phyloP scores from a whole-genome alignment of 169 alveolate genomes.

The Eimeria sp. region DNA sequence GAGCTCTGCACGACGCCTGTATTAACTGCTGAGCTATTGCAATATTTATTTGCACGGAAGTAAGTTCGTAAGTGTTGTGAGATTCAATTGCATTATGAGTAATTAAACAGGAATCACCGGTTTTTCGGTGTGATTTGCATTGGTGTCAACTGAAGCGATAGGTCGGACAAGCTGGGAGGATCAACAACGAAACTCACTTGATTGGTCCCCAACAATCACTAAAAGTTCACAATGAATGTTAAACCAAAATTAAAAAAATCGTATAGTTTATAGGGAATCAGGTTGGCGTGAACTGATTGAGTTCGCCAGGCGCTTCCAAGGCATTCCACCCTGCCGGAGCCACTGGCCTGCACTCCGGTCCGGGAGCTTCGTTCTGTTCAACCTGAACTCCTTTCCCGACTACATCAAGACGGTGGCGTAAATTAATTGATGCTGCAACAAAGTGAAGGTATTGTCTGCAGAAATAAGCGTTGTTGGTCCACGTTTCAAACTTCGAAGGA shows the following conservation, averaged over 20 bases:
- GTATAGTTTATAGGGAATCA: background rate
- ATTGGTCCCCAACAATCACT: background rate
- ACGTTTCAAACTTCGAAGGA: background rate
- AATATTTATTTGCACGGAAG: too few species aligned
- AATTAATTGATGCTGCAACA: too few species aligned
- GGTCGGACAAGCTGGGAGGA: background rate
- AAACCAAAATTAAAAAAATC: background rate
- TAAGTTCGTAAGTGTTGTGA: background rate
- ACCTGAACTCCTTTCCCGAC: background rate
- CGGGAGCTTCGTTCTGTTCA: background rate
- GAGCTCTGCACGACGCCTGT: too few species aligned
- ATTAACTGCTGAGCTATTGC: too few species aligned
- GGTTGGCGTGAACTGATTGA: background rate
- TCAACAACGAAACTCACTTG: background rate
- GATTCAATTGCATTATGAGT: background rate
- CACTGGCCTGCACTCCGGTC: constrained; percentile 14
- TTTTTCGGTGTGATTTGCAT: background rate
- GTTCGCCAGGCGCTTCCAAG: background rate
- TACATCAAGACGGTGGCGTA: background rate
- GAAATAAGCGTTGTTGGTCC: background rate
- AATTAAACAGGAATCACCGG: background rate
- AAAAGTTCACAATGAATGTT: background rate
- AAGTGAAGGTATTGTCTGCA: background rate
- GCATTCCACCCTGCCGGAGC: background rate
- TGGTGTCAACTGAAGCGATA: background rate